Evolutionary conservation across 2,329 filamentous ascomycete species (phyloP), one percentile per base, ranked within the genome.

Genomic region (Colletotrichum godetiae): DNA sequence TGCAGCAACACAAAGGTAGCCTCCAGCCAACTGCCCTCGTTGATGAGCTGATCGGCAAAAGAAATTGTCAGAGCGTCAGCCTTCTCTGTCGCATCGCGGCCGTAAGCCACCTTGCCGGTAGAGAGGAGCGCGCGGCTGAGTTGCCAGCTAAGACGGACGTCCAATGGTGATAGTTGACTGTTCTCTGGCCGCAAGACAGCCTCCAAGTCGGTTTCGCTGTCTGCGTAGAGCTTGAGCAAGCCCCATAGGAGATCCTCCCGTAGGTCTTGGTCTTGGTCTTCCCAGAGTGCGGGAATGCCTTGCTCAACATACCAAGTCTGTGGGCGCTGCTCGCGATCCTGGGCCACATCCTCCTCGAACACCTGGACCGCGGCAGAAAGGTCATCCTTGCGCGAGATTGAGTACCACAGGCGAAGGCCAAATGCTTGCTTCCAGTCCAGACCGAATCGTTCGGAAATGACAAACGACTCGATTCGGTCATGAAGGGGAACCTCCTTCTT

Each of bases 371-470:
- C 95, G 58, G 88, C 86, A 62, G 92, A 90, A 56, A 98, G 87
- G 46, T 91, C 88, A 57, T 95, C 93, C 52, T 91, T 87, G 42
- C 89, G 86, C 2, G 90, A 87, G 53, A 92, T 93, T 57, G 92
- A 92, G 81, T 98, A 99, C 94, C 95, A 98, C 1, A 99, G 87
- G 56, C 95, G 92, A 62, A 99, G 88, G 12, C 94, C 96, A 81
- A 99, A 98, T 0, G 95, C 92, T 79, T 97, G 95, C 81, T 94
- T 92, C 97, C 97, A 99, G 80, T 97, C 94, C 46, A 99, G 87
- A 5, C 91, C 91, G 80, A 98, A 99, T 59, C 92, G 92, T 78
- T 93, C 89, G 1, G 95, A 94, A 76, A 99, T 94, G 67, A 92
- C 88, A 79, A 99, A 98, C 0, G 92, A 92, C 15, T 92, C 89